Evolutionary conservation across 1,139 yeast genomes (phyloP).

Genomic region (Protomyces arabidopsidicola): DNA sequence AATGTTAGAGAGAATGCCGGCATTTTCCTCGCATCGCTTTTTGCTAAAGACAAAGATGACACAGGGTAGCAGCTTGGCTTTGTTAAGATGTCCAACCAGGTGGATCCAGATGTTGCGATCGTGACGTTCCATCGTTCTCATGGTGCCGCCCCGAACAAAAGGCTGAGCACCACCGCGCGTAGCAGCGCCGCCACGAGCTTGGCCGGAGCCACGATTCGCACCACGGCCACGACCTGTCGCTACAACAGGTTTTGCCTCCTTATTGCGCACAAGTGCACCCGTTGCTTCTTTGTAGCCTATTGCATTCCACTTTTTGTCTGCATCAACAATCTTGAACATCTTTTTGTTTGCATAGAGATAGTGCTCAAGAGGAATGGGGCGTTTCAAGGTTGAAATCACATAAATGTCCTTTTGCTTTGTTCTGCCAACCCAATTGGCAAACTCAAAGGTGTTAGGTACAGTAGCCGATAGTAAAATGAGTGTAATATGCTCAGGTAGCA

Average conservation of each 20-base stretch:
- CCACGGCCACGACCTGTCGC: conserved; percentile 37
- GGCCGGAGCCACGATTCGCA: conserved; percentile 34
- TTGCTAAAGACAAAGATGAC: conserved; percentile 91
- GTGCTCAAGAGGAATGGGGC: conserved; percentile 93
- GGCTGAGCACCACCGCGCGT: conserved; percentile 35
- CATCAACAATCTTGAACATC: conserved; percentile 66
- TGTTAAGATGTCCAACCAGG: conserved; percentile 66
- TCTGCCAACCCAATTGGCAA: conserved; percentile 98
- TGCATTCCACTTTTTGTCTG: conserved; percentile 64
- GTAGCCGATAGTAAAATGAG: conserved; percentile 88
- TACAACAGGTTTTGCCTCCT: conserved; percentile 34
- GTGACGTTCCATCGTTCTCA: conserved; percentile 42
- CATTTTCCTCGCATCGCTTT: conserved; percentile 88
- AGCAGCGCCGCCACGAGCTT: conserved; percentile 41
- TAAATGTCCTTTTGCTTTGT: conserved; percentile 93
- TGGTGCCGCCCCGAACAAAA: conserved; percentile 43
- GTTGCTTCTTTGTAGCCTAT: conserved; percentile 42
- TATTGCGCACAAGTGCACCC: conserved; percentile 32
- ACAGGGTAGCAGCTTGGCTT: conserved; percentile 71
- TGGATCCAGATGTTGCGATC: conserved; percentile 61
- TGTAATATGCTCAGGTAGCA: conserved; percentile 93
- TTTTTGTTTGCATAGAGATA: conserved; percentile 71
- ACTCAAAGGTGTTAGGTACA: conserved; percentile 94
- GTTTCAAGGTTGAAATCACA: conserved; percentile 89
- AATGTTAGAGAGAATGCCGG: conserved; percentile 62